phyloP scores from a whole-genome alignment of 2,329 filamentous ascomycete genomes.

The Calcarisporium arbuscula region DNA sequence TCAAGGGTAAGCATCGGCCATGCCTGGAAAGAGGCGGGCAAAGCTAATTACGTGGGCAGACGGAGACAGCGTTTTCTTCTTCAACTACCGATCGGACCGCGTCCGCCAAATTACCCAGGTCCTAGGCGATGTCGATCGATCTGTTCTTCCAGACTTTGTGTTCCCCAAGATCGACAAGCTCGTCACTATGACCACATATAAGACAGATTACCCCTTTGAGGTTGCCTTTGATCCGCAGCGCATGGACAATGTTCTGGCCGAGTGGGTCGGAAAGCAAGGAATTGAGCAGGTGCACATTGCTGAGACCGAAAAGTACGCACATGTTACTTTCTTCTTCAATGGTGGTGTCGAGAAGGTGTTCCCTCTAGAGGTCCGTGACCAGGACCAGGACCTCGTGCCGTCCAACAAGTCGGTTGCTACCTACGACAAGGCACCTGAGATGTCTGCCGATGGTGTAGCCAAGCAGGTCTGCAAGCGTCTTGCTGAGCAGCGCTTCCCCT shows the following conservation, averaged over 20 bases:
- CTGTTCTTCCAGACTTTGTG: conserved; percentile 81
- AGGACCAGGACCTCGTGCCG: conserved; percentile 69
- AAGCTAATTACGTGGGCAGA: conserved; percentile 42
- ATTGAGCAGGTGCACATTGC: conserved; percentile 93
- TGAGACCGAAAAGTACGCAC: conserved; percentile 98
- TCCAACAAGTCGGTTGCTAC: conserved; percentile 87
- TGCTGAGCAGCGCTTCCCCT: conserved; percentile 78
- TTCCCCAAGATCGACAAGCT: conserved; percentile 82
- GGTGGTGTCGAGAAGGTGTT: conserved; percentile 97
- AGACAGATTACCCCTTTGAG: conserved; percentile 86
- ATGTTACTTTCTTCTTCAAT: conserved; percentile 99
- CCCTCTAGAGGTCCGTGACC: conserved; percentile 82
- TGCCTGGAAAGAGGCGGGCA: background rate
- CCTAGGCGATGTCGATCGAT: conserved; percentile 85
- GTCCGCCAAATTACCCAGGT: conserved; percentile 95
- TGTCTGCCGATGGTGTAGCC: conserved; percentile 88
- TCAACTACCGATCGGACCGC: conserved; percentile 99
- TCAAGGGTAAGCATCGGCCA: conserved; percentile 59
- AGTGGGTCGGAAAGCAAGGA: conserved; percentile 86
- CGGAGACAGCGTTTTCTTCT: conserved; percentile 94
- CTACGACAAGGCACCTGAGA: conserved; percentile 91
- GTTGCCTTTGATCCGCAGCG: conserved; percentile 89
- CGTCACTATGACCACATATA: conserved; percentile 98
- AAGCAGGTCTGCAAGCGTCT: conserved; percentile 87
- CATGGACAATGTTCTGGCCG: conserved; percentile 97